phyloP scores from a whole-genome alignment of 495 filamentous ascomycete genomes.

The Penicillium antarcticum region DNA sequence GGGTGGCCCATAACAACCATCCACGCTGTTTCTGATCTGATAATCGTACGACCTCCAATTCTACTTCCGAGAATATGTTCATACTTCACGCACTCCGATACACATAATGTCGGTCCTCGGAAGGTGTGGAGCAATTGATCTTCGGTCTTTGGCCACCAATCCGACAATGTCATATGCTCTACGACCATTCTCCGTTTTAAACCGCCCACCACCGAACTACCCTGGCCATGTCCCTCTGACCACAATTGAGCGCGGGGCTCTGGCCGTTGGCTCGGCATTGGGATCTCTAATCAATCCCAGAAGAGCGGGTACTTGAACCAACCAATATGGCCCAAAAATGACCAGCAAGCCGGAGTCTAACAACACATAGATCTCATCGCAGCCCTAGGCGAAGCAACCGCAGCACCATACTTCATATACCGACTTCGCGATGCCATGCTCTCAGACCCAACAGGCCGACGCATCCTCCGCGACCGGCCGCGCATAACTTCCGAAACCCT shows the following conservation, averaged over 20 bases:
- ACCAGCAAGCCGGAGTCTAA: background rate
- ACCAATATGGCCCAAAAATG: background rate
- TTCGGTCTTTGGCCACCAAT: constrained; percentile 15
- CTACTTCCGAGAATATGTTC: background rate
- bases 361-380: constrained; percentile 77
- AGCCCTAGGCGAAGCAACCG: constrained; percentile 86
- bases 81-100: background rate
- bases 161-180: constrained; percentile 7
- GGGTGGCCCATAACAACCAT: constrained; percentile 19
- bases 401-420: constrained; percentile 92
- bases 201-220: constrained; percentile 72
- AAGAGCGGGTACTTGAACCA: constrained; percentile 57
- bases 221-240: constrained; percentile 90
- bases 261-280: constrained; percentile 81
- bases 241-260: constrained; percentile 64
- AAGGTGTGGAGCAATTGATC: constrained; percentile 20
- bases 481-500: constrained; percentile 81
- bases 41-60: constrained; percentile 27
- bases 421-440: constrained; percentile 93
- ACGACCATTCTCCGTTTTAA: constrained; percentile 68
- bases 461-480: constrained; percentile 86
- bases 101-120: constrained; percentile 32
- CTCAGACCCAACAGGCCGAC: constrained; percentile 72
- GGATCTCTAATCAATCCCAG: constrained; percentile 75
- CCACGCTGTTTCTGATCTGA: constrained; percentile 17